Percentiles rank a stretch among this genome's conserved stretches.
These are phyloP conservation scores for Wickerhamomyces bovis DNA, from an alignment of 805 yeast genomes.

Conservation along the genomic window DNA sequence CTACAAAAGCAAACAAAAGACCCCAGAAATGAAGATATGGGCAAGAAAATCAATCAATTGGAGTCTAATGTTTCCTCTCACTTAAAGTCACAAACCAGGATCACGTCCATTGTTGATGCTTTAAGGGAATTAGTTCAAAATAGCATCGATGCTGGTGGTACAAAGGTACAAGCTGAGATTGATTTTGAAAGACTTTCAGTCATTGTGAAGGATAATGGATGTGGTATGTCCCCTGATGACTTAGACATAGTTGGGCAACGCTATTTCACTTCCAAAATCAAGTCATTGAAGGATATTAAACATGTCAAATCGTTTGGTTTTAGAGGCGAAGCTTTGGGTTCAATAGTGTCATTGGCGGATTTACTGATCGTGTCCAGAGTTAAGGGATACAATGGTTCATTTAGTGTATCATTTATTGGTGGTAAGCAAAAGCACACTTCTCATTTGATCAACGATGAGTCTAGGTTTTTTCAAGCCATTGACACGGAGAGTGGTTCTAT, in stretches of 20 bases:
- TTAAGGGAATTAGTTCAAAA: slow-evolving; percentile 48
- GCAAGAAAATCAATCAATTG: background rate
- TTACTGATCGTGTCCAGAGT: slow-evolving; percentile 44
- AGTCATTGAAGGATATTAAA: slow-evolving; percentile 31
- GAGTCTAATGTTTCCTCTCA: slow-evolving; percentile 5
- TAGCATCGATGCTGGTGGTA: slow-evolving; percentile 48
- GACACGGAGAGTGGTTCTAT: slow-evolving; percentile 32
- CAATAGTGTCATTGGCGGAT: slow-evolving; percentile 43
- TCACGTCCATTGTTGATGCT: slow-evolving; percentile 35
- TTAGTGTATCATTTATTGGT: slow-evolving; percentile 9
- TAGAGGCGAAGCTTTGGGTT: slow-evolving; percentile 64
- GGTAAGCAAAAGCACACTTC: slow-evolving; percentile 5
- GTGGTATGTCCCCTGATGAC: slow-evolving; percentile 51
- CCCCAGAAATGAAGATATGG: background rate
- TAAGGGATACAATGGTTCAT: slow-evolving; percentile 23
- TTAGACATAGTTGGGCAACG: slow-evolving; percentile 40
- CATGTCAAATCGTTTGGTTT: slow-evolving; percentile 50
- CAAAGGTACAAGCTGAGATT: slow-evolving; percentile 29
- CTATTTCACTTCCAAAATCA: slow-evolving; percentile 52
- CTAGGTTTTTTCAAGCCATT: slow-evolving; percentile 1
- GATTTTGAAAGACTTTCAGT: slow-evolving; percentile 30
- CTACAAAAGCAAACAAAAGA: background rate
- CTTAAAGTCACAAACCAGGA: slow-evolving; percentile 17
- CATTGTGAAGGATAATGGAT: slow-evolving; percentile 61
- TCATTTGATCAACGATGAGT: slow-evolving; percentile 3